Percentiles rank a stretch among this genome's conserved stretches.
Conservation (phyloP, 139 green algal species). For the Coelastrella sp. region DNA sequence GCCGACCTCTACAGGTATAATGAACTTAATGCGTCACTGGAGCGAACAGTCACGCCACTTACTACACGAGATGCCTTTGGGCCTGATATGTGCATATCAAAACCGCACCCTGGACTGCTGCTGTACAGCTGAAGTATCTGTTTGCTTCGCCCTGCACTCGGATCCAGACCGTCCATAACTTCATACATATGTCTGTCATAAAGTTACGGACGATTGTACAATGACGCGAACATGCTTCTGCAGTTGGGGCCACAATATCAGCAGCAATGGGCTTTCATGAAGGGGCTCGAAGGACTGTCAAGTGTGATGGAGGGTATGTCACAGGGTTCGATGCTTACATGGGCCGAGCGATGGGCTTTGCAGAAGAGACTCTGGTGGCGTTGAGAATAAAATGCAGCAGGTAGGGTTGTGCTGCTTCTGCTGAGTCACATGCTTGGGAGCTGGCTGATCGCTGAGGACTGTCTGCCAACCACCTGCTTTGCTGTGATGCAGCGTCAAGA, state of each 20-base stretch:
- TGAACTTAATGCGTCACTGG: too few species aligned
- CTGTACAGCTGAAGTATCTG: too few species aligned
- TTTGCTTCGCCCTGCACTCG: too few species aligned
- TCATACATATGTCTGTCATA: neutral
- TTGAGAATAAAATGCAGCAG: slow-evolving; percentile 35
- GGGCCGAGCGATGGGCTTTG: neutral
- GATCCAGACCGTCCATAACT: too few species aligned
- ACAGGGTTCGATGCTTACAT: slow-evolving; percentile 27
- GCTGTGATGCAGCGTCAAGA: neutral
- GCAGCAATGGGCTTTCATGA: slow-evolving; percentile 40
- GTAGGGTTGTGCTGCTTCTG: neutral
- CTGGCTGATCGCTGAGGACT: neutral
- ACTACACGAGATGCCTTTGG: too few species aligned
- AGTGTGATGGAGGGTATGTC: slow-evolving; percentile 27
- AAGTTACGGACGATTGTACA: neutral
- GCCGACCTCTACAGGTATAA: too few species aligned
- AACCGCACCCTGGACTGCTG: too few species aligned
- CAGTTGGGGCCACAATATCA: slow-evolving; percentile 1
- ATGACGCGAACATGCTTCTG: neutral
- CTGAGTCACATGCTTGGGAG: neutral
- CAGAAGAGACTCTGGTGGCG: neutral
- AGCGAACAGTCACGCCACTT: too few species aligned
- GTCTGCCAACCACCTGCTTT: neutral
- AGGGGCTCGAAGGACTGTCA: slow-evolving; percentile 22
- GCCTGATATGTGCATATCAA: too few species aligned